Evolutionary conservation across 2,329 filamentous ascomycete genomes (phyloP), one percentile per base, ranked within the genome.

Genomic region (Aspergillus sp.): DNA sequence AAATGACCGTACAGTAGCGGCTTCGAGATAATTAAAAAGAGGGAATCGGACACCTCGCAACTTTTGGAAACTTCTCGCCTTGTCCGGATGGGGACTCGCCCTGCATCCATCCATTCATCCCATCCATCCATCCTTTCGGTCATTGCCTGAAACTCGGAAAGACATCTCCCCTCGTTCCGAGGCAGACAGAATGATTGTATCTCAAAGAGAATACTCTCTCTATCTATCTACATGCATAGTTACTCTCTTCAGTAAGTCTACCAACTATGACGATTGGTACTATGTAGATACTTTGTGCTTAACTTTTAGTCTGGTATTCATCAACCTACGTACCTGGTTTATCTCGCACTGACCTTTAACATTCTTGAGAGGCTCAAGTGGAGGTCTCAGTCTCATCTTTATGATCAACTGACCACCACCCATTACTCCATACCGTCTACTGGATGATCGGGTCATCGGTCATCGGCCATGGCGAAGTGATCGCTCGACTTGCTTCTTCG

Each of bases 361-460:
- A 63, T 63, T 61, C 54, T 61, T 57, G 23, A 50, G 64, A 65
- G 63, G 64, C 64, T 66, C 66, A 66, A 68, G 64, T 65, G 64
- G 62, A 63, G 64, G 49, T 15, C 41, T 53, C 19, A 41, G 57
- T 44, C 56, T 64, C 64, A 49, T 57, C 61, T 58, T 61, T 62
- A 58, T 30, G 47, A 61, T 63, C 66, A 64, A 64, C 60, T 73
- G 71, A 73, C 72, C 68, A 66, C 63, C 64, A 39, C 53, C 61
- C 38, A 49, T 38, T 32, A 36, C 25, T 27, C 25, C 25, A 27
- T 27, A 27, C 17, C 11, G 53, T 58, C 27, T 25, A 23, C 32
- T 30, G 39, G 42, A 51, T 59, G 57, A 57, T 61, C 55, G 54
- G 49, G 59, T 64, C 62, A 60, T 50, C 58, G 32, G 25, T 53